Evolutionary conservation across 2,329 filamentous ascomycete genomes (phyloP).

Genomic region (Claviceps purpurea): DNA sequence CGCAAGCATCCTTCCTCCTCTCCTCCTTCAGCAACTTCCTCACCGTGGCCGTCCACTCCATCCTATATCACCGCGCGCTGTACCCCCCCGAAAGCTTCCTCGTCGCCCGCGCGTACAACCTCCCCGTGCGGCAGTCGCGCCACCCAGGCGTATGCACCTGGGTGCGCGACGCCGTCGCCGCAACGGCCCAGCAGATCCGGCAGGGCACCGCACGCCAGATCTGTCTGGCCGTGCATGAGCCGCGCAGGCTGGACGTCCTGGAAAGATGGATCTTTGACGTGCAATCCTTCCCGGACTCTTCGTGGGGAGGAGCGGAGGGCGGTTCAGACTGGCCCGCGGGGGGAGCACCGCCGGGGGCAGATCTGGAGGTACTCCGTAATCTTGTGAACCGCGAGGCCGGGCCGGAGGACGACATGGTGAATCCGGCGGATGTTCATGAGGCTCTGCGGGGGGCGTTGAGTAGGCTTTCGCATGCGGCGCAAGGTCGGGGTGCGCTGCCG

Average conservation of each 20-base stretch:
- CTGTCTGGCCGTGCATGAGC: slow-evolving; percentile 33
- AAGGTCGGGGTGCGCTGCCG: slow-evolving; percentile 44
- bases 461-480: slow-evolving; percentile 45
- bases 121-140: slow-evolving; percentile 71
- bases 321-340: background rate
- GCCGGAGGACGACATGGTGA: slow-evolving; percentile 21
- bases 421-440: slow-evolving; percentile 53
- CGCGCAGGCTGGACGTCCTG: slow-evolving; percentile 27
- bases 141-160: slow-evolving; percentile 78
- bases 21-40: slow-evolving; percentile 66
- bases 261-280: slow-evolving; percentile 52
- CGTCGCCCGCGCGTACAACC: slow-evolving; percentile 67
- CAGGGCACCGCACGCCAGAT: slow-evolving; percentile 34
- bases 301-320: background rate
- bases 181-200: slow-evolving; percentile 57
- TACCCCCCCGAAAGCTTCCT: slow-evolving; percentile 72
- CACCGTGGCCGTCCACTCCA: slow-evolving; percentile 69
- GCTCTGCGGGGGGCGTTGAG: slow-evolving; percentile 56
- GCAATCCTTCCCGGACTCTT: slow-evolving; percentile 29
- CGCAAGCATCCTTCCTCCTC: slow-evolving; percentile 37
- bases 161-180: slow-evolving; percentile 67
- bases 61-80: slow-evolving; percentile 68
- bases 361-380: background rate
- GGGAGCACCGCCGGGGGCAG: background rate
- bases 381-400: slow-evolving; percentile 15